Conservation (phyloP, 352 stramenopile species). For the Globisporangium barbulae region DNA sequence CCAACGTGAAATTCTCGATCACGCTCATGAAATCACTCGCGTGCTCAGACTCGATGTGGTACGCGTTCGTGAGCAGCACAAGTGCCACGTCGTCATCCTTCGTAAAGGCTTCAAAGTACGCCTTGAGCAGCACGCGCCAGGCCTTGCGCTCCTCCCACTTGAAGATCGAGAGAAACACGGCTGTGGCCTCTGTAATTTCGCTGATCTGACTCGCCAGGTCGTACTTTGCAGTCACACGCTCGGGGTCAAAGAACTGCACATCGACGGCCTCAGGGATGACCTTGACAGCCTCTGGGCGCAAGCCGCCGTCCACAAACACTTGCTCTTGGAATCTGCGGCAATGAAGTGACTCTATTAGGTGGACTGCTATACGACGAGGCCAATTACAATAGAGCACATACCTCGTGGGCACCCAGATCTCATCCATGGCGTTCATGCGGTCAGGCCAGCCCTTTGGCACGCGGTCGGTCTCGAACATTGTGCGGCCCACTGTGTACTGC, state of each 20-base stretch:
- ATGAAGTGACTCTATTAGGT: neutral
- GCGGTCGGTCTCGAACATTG: constrained; percentile 95
- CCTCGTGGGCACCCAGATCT: constrained; percentile 91
- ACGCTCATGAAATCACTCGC: constrained; percentile 44
- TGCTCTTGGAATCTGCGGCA: constrained; percentile 61
- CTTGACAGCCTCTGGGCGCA: constrained; percentile 46
- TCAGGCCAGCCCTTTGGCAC: constrained; percentile 86
- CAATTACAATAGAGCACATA: constrained; percentile 3
- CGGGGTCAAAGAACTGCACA: constrained; percentile 84
- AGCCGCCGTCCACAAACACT: constrained; percentile 64
- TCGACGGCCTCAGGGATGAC: constrained; percentile 89
- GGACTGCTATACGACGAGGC: neutral
- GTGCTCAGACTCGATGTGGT: constrained; percentile 58
- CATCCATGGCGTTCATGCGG: constrained; percentile 90
- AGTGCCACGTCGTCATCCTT: constrained; percentile 64
- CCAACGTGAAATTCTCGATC: constrained; percentile 53
- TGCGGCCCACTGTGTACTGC: constrained; percentile 79
- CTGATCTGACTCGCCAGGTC: constrained; percentile 40
- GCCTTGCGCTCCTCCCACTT: constrained; percentile 94
- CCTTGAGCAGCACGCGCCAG: constrained; percentile 84
- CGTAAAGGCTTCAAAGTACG: constrained; percentile 80
- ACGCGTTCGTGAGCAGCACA: constrained; percentile 86
- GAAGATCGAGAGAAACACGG: constrained; percentile 91
- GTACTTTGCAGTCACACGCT: constrained; percentile 38
- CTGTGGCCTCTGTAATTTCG: constrained; percentile 41